These are phyloP conservation scores for Suillus subalutaceus DNA, from an alignment of 768 basidiomycete genomes.

Conservation along the genomic window DNA sequence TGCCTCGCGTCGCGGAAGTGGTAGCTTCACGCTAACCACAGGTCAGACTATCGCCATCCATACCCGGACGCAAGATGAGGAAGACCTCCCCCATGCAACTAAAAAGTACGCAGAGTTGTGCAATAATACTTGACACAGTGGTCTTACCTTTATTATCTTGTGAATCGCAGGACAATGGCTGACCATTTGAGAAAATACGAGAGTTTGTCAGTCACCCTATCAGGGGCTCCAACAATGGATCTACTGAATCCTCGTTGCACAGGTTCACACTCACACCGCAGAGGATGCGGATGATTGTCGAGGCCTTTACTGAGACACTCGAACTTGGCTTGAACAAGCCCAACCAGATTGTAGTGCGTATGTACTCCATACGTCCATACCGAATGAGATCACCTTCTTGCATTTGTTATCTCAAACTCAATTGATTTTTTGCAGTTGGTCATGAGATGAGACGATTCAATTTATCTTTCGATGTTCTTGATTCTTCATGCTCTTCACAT, in stretches of 20 bases:
- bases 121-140: background rate
- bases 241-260: constrained; percentile 11
- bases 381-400: constrained; percentile 10
- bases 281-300: constrained; percentile 95
- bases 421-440: background rate
- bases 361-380: background rate
- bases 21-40: constrained; percentile 68
- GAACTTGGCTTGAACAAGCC: constrained; percentile 83
- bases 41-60: constrained; percentile 86
- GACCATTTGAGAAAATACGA: constrained; percentile 94
- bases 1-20: constrained; percentile 76
- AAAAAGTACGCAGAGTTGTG: constrained; percentile 65
- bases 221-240: constrained; percentile 17
- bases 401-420: constrained; percentile 12
- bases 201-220: constrained; percentile 60
- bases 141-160: constrained; percentile 8
- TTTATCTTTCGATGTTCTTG: background rate
- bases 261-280: constrained; percentile 89
- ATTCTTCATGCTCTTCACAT: background rate
- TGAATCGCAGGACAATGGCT: constrained; percentile 74
- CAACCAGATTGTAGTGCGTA: constrained; percentile 85
- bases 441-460: background rate
- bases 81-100: constrained; percentile 90
- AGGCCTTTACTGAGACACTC: constrained; percentile 91
- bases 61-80: constrained; percentile 85